A percentile compares a stretch with the other conserved stretches of the same genome.
These are phyloP conservation scores for Orbilia brochopaga DNA, from an alignment of 2,329 filamentous ascomycete species.

Conservation along the genomic window DNA sequence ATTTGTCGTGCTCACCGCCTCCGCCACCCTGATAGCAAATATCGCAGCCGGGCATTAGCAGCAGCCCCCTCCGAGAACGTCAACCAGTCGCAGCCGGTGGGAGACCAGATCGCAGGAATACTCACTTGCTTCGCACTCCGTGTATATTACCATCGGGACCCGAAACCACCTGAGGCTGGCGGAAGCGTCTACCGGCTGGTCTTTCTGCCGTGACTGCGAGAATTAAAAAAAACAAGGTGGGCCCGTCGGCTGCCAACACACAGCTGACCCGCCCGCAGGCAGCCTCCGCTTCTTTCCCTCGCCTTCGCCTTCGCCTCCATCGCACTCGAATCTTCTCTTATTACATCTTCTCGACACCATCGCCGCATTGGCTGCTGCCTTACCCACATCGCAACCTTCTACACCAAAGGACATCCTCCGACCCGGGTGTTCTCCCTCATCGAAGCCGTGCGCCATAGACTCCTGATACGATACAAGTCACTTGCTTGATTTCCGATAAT, in stretches of 20 bases:
- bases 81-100: background rate
- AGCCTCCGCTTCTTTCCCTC: conserved; percentile 7
- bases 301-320: conserved; percentile 18
- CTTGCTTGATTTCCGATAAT: background rate
- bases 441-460: no score
- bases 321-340: background rate
- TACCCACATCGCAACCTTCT: no score
- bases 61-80: background rate
- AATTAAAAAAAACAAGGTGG: background rate
- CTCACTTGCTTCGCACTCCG: no score
- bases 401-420: no score
- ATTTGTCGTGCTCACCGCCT: conserved; percentile 31
- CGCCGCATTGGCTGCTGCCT: no score
- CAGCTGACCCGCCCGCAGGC: conserved; percentile 37
- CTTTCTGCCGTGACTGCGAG: conserved; percentile 5
- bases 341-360: no score
- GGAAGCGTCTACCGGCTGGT: no score
- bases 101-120: no score
- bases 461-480: no score
- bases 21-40: conserved; percentile 42
- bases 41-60: background rate
- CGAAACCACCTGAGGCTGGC: no score
- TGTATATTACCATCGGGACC: no score
- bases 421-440: no score
- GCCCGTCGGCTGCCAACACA: conserved; percentile 49